A percentile compares a stretch with the other conserved stretches of the same genome.
These are phyloP conservation scores for Centrapalus pauciflorus DNA, from an alignment of 129 eudicot genomes.

Conservation along the genomic window DNA sequence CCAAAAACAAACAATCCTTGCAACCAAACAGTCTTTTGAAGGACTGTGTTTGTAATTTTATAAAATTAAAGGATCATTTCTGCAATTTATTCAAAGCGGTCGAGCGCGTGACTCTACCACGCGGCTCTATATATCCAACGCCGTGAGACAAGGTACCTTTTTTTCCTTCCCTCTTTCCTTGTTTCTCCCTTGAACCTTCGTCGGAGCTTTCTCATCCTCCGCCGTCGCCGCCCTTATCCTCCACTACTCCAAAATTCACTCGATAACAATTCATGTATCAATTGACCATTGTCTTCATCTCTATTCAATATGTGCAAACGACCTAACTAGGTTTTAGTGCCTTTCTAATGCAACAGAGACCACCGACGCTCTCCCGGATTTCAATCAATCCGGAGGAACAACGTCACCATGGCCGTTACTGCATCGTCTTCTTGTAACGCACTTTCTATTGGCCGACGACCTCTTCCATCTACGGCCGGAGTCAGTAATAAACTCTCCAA, in stretches of 20 bases:
- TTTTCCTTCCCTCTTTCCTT: background rate
- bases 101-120: no score
- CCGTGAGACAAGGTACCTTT: background rate
- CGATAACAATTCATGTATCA: background rate
- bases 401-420: constrained; percentile 11
- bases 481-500: background rate
- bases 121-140: constrained; percentile 17
- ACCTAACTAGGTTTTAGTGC: constrained; percentile 11
- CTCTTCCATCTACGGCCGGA: background rate
- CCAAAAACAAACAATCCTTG: no score
- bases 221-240: background rate
- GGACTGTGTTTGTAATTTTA: no score
- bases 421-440: constrained; percentile 6
- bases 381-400: constrained; percentile 11
- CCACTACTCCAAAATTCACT: background rate
- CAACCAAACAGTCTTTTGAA: no score
- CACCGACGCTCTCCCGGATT: constrained; percentile 21
- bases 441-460: constrained; percentile 8
- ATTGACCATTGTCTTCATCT: background rate
- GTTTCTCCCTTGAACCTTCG: constrained; percentile 14
- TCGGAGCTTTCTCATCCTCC: constrained; percentile 13
- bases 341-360: constrained; percentile 21
- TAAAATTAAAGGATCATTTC: background rate
- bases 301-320: background rate
- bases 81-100: background rate